Evolutionary conservation across 768 basidiomycete species (phyloP).

Genomic region (Termitomyces bulborhizus): DNA sequence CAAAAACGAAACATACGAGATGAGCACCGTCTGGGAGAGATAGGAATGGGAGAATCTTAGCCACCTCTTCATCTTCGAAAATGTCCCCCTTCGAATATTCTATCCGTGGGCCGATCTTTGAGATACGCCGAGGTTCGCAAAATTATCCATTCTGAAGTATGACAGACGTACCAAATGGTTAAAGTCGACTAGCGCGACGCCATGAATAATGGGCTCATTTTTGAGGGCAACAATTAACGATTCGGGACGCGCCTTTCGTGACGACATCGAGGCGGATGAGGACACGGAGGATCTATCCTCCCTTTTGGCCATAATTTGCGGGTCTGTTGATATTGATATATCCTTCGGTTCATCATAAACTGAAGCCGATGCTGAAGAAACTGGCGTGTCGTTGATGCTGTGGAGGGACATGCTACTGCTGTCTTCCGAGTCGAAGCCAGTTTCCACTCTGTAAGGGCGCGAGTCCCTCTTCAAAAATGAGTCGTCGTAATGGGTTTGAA

Average conservation of each 20-base stretch:
- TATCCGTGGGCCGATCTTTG: conserved; percentile 87
- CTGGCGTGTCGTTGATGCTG: conserved; percentile 39
- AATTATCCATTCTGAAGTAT: background rate
- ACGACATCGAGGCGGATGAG: conserved; percentile 60
- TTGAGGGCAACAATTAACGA: conserved; percentile 63
- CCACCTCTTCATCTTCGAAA: conserved; percentile 80
- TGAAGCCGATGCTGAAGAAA: conserved; percentile 47
- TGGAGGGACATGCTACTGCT: conserved; percentile 44
- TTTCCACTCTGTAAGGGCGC: conserved; percentile 41
- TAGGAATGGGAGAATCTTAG: conserved; percentile 85
- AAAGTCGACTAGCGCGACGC: conserved; percentile 91
- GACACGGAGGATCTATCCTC: conserved; percentile 50
- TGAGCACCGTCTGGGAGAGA: conserved; percentile 98
- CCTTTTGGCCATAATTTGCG: conserved; percentile 41
- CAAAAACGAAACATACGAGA: conserved; percentile 46
- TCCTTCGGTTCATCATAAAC: conserved; percentile 33
- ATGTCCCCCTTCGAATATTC: conserved; percentile 78
- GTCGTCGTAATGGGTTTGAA: conserved; percentile 12
- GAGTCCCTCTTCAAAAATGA: conserved; percentile 35
- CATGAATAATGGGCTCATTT: conserved; percentile 62
- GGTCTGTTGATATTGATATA: conserved; percentile 45
- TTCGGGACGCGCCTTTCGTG: conserved; percentile 73
- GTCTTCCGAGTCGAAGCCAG: conserved; percentile 52
- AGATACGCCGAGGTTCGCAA: background rate
- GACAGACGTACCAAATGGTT: conserved; percentile 74